Evolutionary conservation across 2,329 filamentous ascomycete genomes (phyloP), one percentile per base, ranked within the genome.

Genomic region (Fusarium cyanostomum): DNA sequence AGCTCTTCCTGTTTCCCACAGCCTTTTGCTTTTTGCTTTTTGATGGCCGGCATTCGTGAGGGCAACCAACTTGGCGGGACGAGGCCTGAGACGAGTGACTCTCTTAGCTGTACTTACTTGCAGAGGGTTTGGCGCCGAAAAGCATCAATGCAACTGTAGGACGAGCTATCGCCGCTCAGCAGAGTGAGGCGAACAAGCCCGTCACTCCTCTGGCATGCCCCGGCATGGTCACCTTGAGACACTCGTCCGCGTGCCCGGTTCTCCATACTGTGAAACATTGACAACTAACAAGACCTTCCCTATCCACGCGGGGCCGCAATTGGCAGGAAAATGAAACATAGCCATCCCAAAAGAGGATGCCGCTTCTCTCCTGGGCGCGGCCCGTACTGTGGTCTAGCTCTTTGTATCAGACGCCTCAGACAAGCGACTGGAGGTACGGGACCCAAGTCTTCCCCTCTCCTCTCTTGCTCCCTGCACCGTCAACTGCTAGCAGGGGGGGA

Each of bases 261-360:
- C n/a, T n/a, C n/a, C 26, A n/a, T 27, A 12, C 13, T 41, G 57
- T 61, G 54, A 59, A 62, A 50, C 39, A 52, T 35, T 35, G 41
- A 13, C 35, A 33, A 41, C 27, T 33, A 35, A 15, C 38, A 7
- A 31, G 13, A 10, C 12, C 8, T 38, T 48, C 18, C 31, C 37
- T 43, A 15, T 48, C 30, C 39, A 52, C 34, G 27, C 35, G 38
- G 16, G 52, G 63, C 45, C 45, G 49, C 33, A 49, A 39, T 56
- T 42, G 41, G 39, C 21, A 50, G 37, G 30, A 12, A 9, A 8
- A 59, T 63, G 53, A 66, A 66, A 66, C 58, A 66, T 41, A 49
- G 18, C 46, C 30, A 51, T 52, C 38, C 58, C 39, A 41, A 62
- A 52, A 18, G 10, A 41, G 46, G 50, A 48, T 37, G 28, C 34